A percentile compares a stretch with the other conserved stretches of the same genome.
These are phyloP conservation scores for Pleurostoma richardsiae DNA, from an alignment of 2,329 filamentous ascomycete genomes.

Conservation along the genomic window DNA sequence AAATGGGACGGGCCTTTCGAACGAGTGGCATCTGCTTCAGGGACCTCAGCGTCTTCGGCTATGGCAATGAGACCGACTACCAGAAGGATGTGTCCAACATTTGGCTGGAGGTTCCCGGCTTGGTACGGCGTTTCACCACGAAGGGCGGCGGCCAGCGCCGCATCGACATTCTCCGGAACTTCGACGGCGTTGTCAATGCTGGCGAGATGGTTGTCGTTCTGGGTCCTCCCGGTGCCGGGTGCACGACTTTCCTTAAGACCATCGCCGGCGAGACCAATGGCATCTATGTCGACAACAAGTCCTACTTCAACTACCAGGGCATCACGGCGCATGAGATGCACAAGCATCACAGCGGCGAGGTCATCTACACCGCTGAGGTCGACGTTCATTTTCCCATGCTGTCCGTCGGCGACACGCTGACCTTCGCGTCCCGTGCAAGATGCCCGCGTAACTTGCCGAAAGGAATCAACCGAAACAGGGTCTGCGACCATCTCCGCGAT, in stretches of 20 bases:
- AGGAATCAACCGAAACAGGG: conserved; percentile 46
- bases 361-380: conserved; percentile 80
- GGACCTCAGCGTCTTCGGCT: conserved; percentile 41
- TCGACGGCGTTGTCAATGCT: neutral
- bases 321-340: conserved; percentile 60
- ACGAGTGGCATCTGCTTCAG: conserved; percentile 32
- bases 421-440: conserved; percentile 68
- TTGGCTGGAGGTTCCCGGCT: conserved; percentile 17
- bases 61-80: conserved; percentile 41
- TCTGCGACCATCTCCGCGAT: conserved; percentile 62
- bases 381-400: conserved; percentile 77
- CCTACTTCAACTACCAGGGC: neutral
- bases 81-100: conserved; percentile 34
- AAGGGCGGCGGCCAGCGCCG: conserved; percentile 1
- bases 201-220: neutral
- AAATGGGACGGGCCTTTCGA: conserved; percentile 19
- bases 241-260: neutral
- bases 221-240: neutral
- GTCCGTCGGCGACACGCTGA: conserved; percentile 72
- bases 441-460: conserved; percentile 50
- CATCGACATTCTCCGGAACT: neutral
- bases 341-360: conserved; percentile 72
- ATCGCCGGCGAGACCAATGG: neutral
- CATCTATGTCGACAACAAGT: neutral
- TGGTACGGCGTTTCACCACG: conserved; percentile 2